Base-by-base conservation (phyloP, 768 basidiomycete species). In the Porpolomopsis calyptriformis region DNA sequence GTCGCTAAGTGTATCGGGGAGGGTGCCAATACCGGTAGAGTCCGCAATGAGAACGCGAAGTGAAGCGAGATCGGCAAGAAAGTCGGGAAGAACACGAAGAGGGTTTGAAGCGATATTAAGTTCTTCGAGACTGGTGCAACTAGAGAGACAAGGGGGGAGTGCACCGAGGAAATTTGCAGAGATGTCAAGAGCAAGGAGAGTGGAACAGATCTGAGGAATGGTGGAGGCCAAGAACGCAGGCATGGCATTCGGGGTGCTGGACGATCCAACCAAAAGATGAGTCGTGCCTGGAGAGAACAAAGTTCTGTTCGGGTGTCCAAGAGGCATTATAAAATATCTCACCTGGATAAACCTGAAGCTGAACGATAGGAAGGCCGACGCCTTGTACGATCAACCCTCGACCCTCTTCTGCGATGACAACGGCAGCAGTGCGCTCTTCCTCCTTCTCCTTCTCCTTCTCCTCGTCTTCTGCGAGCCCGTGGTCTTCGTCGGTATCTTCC, bases 1-100 rank as follows among this genome's bases (percentile, higher is more conserved):
- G 36, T 78, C 71, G 22, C 71, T 74, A 33, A 98, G 71, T 19
- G 82, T 72, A 43, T 80, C 74, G 2, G 93, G 89, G 8, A 99
- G 65, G 2, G 78, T 81, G 47, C 64, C 65, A 52, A 97, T 78
- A 25, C 85, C 85, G 49, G 90, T 97, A 2, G 79, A 75, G 64
- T 99, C 94, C n/a, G 90, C 87, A 46, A 91, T 87, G 59, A 98
- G 73, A 48, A 98, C 85, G 27, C 85, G 80, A 40, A 98, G 76
- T 52, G 80, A 79, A 4, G 68, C 63, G 23, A 97, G 71, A 48
- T 84, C 73, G 22, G 82, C 77, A 39, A 97, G 72, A 64, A 93
- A 97, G 22, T 80, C 71, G 12, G 96, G 96, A n/a, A 98, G 73
- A n/a, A 82, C 82, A 37, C 87, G 80, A 22, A 98, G 72, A 5